Conservation (phyloP, 2,329 filamentous ascomycete species). For the Claviceps sorghi region DNA sequence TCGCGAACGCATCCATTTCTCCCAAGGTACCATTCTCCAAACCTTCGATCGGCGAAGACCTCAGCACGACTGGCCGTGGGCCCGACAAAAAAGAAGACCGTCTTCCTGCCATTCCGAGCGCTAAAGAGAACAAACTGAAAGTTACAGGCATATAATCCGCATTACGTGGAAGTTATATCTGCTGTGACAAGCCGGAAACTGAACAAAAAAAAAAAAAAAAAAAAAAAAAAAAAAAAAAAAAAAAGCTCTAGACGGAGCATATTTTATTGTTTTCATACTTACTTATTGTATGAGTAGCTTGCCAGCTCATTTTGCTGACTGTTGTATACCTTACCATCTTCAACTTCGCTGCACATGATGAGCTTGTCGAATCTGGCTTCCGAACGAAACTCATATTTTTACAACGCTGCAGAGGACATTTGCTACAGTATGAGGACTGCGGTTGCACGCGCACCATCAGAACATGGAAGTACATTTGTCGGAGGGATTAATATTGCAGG, state of each 20-base stretch:
- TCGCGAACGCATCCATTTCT: conserved; percentile 24
- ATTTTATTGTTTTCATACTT: conserved; percentile 19
- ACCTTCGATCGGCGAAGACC: conserved; percentile 11
- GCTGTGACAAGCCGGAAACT: neutral
- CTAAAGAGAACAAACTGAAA: conserved; percentile 5
- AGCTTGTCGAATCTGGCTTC: conserved; percentile 5
- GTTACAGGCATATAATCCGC: neutral
- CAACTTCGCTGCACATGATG: conserved; percentile 9
- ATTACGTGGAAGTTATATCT: neutral
- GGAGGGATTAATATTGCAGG: conserved; percentile 1
- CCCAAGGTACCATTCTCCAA: conserved; percentile 17
- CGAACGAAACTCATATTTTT: neutral
- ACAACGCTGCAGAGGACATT: neutral
- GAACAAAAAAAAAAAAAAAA: conserved; percentile 3
- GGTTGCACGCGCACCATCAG: neutral
- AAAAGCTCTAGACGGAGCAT: conserved; percentile 16
- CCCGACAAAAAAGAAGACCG: conserved; percentile 30
- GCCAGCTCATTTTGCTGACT: conserved; percentile 7
- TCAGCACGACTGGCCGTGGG: conserved; percentile 7
- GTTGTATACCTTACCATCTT: conserved; percentile 11
- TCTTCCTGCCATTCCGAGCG: conserved; percentile 18
- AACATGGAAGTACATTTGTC: conserved; percentile 1
- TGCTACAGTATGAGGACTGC: neutral
- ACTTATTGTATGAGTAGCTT: conserved; percentile 16
- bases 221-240: conserved; percentile 4